Evolutionary conservation across 2,329 filamentous ascomycete species (phyloP).

Genomic region (Dactylellina haptotyla): DNA sequence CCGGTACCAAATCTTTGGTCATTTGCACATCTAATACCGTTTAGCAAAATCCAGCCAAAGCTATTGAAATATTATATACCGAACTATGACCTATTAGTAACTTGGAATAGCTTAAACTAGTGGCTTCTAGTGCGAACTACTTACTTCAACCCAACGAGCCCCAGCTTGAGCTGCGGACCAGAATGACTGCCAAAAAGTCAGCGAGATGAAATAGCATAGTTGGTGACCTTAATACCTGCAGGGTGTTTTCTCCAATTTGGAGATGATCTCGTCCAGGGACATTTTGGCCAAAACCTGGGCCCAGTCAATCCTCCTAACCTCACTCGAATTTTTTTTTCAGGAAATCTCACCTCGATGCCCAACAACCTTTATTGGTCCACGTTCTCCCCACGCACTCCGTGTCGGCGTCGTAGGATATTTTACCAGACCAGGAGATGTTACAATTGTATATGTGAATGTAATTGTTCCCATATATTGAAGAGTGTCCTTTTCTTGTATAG

Average conservation of each 20-base stretch:
- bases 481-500: constrained; percentile 78
- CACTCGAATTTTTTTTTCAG: background rate
- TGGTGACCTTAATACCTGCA: constrained; percentile 65
- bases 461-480: constrained; percentile 80
- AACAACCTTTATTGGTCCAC: background rate
- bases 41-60: background rate
- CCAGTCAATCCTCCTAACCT: background rate
- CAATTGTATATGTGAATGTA: constrained; percentile 95
- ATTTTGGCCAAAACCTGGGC: constrained; percentile 5
- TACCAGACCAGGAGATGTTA: constrained; percentile 90
- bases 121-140: background rate
- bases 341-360: background rate
- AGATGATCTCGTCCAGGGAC: constrained; percentile 77
- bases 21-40: constrained; percentile 83
- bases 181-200: constrained; percentile 70
- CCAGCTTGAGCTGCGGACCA: constrained; percentile 94
- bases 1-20: constrained; percentile 96
- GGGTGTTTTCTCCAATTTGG: constrained; percentile 94
- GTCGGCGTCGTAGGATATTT: constrained; percentile 88
- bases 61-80: background rate
- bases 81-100: background rate
- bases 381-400: constrained; percentile 92
- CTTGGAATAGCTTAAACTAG: background rate
- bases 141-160: constrained; percentile 73
- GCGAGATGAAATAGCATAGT: constrained; percentile 1